Evolutionary conservation across 306 rosid species (phyloP).

Genomic region (Acacia acuminata): DNA sequence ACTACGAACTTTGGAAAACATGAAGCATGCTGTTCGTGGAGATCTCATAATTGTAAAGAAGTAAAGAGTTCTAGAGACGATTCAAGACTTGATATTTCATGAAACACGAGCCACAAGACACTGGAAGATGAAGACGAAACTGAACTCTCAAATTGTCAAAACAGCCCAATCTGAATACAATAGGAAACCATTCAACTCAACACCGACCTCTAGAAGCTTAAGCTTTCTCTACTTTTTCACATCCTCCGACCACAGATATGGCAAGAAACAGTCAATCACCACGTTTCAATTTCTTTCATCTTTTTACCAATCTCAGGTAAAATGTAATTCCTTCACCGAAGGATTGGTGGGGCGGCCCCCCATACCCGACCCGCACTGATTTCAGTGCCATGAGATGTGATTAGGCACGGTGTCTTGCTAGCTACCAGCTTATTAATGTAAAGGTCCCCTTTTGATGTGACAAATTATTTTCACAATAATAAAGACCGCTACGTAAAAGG

Average conservation of each 20-base stretch:
- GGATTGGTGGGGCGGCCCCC: background rate
- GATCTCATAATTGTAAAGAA: background rate
- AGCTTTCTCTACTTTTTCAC: background rate
- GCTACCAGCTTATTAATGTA: background rate
- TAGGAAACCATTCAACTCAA: background rate
- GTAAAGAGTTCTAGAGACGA: background rate
- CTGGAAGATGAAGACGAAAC: background rate
- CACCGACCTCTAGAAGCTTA: background rate
- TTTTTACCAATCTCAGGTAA: background rate
- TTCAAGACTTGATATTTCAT: background rate
- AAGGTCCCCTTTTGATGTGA: background rate
- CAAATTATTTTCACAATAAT: conserved; percentile 19
- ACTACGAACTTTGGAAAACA: background rate
- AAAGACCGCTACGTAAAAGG: background rate
- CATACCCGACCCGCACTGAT: background rate
- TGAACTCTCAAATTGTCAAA: background rate
- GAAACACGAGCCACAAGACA: background rate
- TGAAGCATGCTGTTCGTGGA: background rate
- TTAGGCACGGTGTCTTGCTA: too few relatives aligned
- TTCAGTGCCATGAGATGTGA: background rate
- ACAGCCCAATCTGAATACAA: background rate
- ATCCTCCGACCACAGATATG: background rate
- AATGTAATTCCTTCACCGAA: background rate
- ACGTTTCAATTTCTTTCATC: background rate
- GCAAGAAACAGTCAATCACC: background rate